These are phyloP conservation scores for Leucocoprinus sp. DNA, from an alignment of 768 basidiomycete genomes.

Conservation along the genomic window DNA sequence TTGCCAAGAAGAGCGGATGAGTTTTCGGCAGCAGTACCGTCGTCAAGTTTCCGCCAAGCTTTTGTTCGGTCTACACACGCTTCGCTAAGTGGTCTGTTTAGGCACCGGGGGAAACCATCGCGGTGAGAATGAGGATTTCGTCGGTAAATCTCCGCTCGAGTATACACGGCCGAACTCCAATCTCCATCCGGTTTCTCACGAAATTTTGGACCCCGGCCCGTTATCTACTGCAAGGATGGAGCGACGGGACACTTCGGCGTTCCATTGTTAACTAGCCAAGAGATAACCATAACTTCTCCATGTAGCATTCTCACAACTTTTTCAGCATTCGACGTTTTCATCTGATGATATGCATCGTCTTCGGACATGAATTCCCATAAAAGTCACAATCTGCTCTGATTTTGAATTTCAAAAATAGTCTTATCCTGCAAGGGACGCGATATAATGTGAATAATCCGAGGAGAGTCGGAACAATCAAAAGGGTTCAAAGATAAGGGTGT, in stretches of 20 bases:
- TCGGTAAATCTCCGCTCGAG: conserved; percentile 3
- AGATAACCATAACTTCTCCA: background rate
- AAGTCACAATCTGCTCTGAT: background rate
- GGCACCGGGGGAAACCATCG: too few species aligned
- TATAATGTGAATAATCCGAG: background rate
- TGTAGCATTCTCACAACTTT: background rate
- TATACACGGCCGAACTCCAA: background rate
- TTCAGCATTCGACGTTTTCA: too few species aligned
- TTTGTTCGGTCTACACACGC: too few species aligned
- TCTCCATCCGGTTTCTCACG: background rate
- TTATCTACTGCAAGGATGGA: background rate
- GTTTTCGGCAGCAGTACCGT: too few species aligned
- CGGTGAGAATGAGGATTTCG: too few species aligned
- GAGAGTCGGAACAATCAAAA: background rate
- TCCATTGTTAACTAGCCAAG: background rate
- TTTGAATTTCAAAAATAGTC: background rate
- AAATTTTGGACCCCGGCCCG: background rate
- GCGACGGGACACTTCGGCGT: too few species aligned
- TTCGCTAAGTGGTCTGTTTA: too few species aligned
- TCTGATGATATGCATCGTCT: too few species aligned
- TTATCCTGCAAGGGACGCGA: background rate
- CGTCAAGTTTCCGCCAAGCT: too few species aligned
- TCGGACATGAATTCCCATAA: too few species aligned
- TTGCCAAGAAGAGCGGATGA: too few species aligned
- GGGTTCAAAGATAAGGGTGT: background rate